Evolutionary conservation across 2,329 filamentous ascomycete genomes (phyloP).

Genomic region (Phialophora chinensis): DNA sequence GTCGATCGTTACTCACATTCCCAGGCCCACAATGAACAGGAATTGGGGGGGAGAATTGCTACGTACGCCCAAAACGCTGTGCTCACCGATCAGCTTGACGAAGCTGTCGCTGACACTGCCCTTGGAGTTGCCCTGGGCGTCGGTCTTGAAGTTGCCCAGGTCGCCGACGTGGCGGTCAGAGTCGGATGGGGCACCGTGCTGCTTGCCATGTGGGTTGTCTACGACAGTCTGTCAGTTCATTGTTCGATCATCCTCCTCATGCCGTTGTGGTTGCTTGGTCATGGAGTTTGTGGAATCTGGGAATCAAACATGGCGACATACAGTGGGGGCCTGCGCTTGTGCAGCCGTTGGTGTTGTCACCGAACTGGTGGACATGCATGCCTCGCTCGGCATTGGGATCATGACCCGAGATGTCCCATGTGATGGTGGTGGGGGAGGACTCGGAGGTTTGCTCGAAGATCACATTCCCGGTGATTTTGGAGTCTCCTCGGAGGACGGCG

Average conservation of each 20-base stretch:
- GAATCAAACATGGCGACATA: conserved; percentile 57
- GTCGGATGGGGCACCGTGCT: conserved; percentile 85
- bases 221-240: conserved; percentile 25
- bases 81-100: conserved; percentile 93
- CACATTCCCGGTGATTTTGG: conserved; percentile 90
- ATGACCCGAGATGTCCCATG: conserved; percentile 90
- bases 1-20: not conserved
- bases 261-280: not conserved
- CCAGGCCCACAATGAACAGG: not conserved
- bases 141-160: conserved; percentile 95
- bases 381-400: conserved; percentile 95
- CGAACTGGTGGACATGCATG: conserved; percentile 98
- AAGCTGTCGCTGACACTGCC: conserved; percentile 79
- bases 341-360: conserved; percentile 99
- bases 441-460: conserved; percentile 92
- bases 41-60: not conserved
- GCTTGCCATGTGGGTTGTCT: conserved; percentile 97
- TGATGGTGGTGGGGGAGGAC: conserved; percentile 79
- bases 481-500: conserved; percentile 96
- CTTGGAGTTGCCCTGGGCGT: conserved; percentile 87
- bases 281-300: too few species aligned
- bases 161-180: conserved; percentile 92
- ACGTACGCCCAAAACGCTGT: conserved; percentile 90
- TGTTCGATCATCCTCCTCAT: conserved; percentile 1
- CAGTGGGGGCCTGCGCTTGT: conserved; percentile 97